A percentile compares a stretch with the other conserved stretches of the same genome.
Conservation (phyloP, 2,329 filamentous ascomycete species). For the Dactylellina cionopaga region DNA sequence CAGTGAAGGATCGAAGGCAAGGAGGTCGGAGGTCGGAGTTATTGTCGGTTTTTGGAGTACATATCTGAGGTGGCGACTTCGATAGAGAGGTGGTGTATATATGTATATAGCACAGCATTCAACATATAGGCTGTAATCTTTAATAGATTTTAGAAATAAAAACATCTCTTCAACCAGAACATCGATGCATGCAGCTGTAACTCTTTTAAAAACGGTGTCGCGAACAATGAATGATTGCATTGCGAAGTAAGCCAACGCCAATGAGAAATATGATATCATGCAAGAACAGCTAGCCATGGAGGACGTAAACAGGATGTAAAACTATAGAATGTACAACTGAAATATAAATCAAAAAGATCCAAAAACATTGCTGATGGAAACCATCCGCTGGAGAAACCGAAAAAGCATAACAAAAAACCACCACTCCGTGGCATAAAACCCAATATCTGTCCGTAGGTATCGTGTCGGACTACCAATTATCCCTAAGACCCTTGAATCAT, state of each 20-base stretch:
- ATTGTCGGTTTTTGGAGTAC: background rate
- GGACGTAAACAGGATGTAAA: constrained; percentile 2
- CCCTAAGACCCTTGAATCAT: too few species aligned
- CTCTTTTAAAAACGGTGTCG: too few species aligned
- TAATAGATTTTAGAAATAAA: constrained; percentile 6
- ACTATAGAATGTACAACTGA: constrained; percentile 45
- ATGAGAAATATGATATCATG: constrained; percentile 21
- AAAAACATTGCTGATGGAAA: background rate
- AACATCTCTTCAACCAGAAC: background rate
- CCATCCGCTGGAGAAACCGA: background rate
- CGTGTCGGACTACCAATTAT: background rate
- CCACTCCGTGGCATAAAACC: too few species aligned
- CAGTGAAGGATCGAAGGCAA: constrained; percentile 9
- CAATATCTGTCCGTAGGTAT: background rate
- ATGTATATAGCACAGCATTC: background rate
- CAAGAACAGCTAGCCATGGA: background rate
- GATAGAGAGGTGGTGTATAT: constrained; percentile 3
- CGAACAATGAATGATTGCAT: background rate
- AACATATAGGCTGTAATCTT: background rate
- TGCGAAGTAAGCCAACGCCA: constrained; percentile 27
- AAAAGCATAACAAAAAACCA: constrained; percentile 1
- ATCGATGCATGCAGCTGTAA: background rate
- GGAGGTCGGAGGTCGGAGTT: background rate
- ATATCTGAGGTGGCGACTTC: background rate
- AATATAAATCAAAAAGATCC: constrained; percentile 20